Base-by-base conservation (phyloP, 371 early-diverging fungal species). In the Hamiltosporidium tvaerminnensis region DNA sequence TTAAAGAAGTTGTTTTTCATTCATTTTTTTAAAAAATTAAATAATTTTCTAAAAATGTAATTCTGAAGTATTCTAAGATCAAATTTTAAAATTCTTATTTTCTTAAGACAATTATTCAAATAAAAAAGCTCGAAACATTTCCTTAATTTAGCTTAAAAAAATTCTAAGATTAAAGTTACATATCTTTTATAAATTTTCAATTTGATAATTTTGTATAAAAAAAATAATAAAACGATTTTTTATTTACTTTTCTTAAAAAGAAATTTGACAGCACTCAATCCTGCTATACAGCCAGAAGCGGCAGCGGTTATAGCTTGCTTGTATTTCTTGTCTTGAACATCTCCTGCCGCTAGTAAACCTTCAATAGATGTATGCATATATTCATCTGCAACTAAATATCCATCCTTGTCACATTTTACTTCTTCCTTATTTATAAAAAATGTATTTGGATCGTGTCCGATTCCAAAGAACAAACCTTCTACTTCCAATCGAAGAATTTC, bases 261-360 rank as follows among this genome's bases (percentile, higher is more conserved):
- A 47, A n/a, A 47, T 47, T 10, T 47, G n/a, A 47, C 47, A 47
- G 47, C 47, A 10, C n/a, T n/a, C 47, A 35, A n/a, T 32, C 61
- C 71, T 59, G 75, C 73, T 7, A 74, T 47, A 57, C 71, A 74
- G 2, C 79, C 79, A 34, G 71, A 66, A 35, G 83, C 23, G 76
- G 85, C 78, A 79, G 85, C 85, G 0, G 85, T 83, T 41, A 83
- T 81, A 10, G 85, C 87, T 77, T 87, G 87, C 69, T 92, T 84
- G 79, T 93, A 95, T 48, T 80, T 84, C 77, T 85, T 86, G 76
- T 95, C 96, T 78, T 90, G 89, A 44, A 93, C 93, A 82, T 96
- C 96, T 64, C 97, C 97, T 52, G 87, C 87, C 67, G 93, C 96
- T 82, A 91, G 95, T 41, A 96, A 82, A 62, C 95, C 97, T 54